Percentiles rank a stretch among this genome's conserved stretches.
phyloP scores from a whole-genome alignment of 192 early-diverging fungal species.

The Umbelopsis sp. region DNA sequence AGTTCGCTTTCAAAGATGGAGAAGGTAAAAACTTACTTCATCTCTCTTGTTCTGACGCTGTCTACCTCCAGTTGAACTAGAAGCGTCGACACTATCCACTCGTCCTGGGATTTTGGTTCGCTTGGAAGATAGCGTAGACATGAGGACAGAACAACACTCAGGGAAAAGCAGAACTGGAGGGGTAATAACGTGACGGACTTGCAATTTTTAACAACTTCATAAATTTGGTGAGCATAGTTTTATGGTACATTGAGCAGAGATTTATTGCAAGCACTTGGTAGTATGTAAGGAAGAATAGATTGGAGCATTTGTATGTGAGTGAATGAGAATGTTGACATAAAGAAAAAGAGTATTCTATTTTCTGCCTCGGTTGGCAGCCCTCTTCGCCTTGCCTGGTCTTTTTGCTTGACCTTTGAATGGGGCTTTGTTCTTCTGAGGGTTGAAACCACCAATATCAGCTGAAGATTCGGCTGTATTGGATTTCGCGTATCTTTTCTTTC shows the following conservation, averaged over 20 bases:
- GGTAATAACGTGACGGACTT: not conserved
- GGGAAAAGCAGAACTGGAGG: not conserved
- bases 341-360: not conserved
- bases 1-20: not conserved
- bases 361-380: not conserved
- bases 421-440: constrained; percentile 43
- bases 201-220: not conserved
- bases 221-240: not conserved
- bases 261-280: constrained; percentile 19
- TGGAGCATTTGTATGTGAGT: not conserved
- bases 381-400: constrained; percentile 17
- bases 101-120: constrained; percentile 10
- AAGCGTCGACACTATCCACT: not conserved
- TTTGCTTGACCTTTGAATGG: constrained; percentile 15
- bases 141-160: constrained; percentile 5
- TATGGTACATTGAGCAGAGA: not conserved
- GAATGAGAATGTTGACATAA: not conserved
- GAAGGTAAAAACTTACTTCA: not conserved
- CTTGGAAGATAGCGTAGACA: constrained; percentile 13
- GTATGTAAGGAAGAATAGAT: constrained; percentile 7
- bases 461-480: constrained; percentile 78
- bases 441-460: constrained; percentile 74
- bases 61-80: constrained; percentile 10
- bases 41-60: constrained; percentile 21
- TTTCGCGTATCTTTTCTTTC: constrained; percentile 79